Percentiles rank a stretch among this genome's conserved stretches.
Conservation (phyloP, 768 basidiomycete species). For the Boletus subparvulus region DNA sequence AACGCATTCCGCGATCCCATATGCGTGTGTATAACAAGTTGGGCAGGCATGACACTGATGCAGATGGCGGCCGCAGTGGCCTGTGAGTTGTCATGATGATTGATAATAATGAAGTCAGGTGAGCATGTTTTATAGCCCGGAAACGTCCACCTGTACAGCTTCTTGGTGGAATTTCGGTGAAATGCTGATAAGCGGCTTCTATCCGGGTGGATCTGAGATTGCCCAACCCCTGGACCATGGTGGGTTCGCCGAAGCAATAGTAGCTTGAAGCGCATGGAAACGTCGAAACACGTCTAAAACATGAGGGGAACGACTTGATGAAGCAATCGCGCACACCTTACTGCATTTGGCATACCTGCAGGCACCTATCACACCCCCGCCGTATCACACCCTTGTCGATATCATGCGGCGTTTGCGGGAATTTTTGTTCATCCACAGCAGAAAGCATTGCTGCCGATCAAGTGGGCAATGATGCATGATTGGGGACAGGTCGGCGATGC, state of each 20-base stretch:
- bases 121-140: constrained; percentile 8
- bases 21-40: neutral
- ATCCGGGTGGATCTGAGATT: constrained; percentile 28
- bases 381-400: constrained; percentile 7
- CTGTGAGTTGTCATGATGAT: constrained; percentile 15
- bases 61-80: constrained; percentile 4
- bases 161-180: constrained; percentile 21
- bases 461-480: constrained; percentile 17
- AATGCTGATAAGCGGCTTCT: constrained; percentile 30
- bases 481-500: constrained; percentile 30
- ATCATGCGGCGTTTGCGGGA: constrained; percentile 11
- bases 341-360: constrained; percentile 15
- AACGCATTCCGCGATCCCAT: constrained; percentile 22
- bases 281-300: constrained; percentile 27
- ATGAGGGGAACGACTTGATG: constrained; percentile 23
- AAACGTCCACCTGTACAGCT: constrained; percentile 3
- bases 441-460: constrained; percentile 27
- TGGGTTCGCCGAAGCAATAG: constrained; percentile 21
- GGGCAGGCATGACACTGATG: constrained; percentile 9
- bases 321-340: constrained; percentile 9
- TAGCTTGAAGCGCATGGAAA: constrained; percentile 17
- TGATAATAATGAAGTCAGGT: constrained; percentile 26
- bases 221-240: constrained; percentile 14
- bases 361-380: constrained; percentile 4
- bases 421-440: constrained; percentile 8